A percentile compares a stretch with the other conserved stretches of the same genome.
These are phyloP conservation scores for Epithele typhae DNA, from an alignment of 768 basidiomycete species.

Conservation along the genomic window DNA sequence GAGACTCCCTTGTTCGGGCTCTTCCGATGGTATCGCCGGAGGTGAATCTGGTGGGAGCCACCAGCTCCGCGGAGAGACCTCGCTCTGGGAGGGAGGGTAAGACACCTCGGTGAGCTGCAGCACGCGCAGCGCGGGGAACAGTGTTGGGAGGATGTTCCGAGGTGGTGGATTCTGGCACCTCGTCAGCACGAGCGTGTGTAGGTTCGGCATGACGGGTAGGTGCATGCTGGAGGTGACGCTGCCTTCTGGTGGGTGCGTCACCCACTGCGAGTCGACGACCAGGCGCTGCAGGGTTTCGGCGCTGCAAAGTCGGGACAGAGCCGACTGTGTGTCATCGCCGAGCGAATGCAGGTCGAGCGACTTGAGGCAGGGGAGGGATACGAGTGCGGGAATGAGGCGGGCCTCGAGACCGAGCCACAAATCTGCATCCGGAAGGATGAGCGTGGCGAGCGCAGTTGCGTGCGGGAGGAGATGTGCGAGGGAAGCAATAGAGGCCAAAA, in stretches of 20 bases:
- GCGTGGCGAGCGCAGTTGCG: background rate
- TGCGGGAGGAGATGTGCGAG: background rate
- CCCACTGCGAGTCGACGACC: background rate
- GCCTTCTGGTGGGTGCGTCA: background rate
- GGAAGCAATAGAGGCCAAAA: background rate
- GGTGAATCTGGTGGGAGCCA: too few relatives aligned
- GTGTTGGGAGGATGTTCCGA: background rate
- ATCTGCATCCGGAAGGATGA: background rate
- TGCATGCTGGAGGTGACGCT: background rate
- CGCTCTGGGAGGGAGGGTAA: background rate
- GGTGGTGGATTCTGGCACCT: background rate
- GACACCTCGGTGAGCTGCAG: too few relatives aligned
- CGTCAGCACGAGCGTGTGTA: conserved; percentile 1
- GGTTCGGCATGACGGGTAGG: conserved; percentile 1
- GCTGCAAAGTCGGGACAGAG: background rate
- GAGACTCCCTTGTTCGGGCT: background rate
- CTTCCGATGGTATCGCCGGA: background rate
- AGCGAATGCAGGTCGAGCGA: background rate
- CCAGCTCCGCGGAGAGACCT: too few relatives aligned
- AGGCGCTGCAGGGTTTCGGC: background rate
- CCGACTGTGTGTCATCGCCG: background rate
- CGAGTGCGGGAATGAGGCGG: background rate
- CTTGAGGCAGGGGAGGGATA: background rate
- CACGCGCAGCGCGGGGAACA: background rate
- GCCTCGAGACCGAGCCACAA: background rate